Percentiles rank a stretch among this genome's conserved stretches.
These are phyloP conservation scores for Austroboletus eburneus DNA, from an alignment of 768 basidiomycete genomes.

Conservation along the genomic window DNA sequence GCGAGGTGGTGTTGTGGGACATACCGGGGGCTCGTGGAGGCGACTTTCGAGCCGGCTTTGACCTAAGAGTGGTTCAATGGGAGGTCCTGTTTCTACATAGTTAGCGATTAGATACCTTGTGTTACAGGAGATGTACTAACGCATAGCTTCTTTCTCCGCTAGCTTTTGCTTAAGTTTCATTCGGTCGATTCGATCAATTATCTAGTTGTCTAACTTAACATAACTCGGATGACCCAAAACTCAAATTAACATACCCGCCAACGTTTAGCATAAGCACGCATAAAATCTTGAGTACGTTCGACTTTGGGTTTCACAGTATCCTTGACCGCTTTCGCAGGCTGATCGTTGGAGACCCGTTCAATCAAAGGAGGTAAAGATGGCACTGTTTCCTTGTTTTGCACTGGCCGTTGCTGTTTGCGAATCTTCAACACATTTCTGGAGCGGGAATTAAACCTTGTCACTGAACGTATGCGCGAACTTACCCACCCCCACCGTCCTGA, in stretches of 20 bases:
- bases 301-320: constrained; percentile 4
- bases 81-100: constrained; percentile 5
- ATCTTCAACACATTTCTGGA: constrained; percentile 45
- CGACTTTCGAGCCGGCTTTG: neutral
- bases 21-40: neutral
- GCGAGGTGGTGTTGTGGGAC: constrained; percentile 1
- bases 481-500: constrained; percentile 59
- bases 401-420: constrained; percentile 32
- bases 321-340: neutral
- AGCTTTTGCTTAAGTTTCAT: constrained; percentile 16
- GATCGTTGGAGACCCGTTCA: constrained; percentile 2
- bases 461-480: constrained; percentile 23
- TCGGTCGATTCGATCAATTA: constrained; percentile 4
- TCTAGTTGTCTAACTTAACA: constrained; percentile 11
- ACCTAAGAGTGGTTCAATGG: neutral
- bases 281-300: constrained; percentile 7
- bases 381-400: constrained; percentile 5
- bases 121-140: constrained; percentile 10
- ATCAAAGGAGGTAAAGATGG: neutral
- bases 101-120: neutral
- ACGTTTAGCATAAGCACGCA: constrained; percentile 20
- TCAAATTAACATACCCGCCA: constrained; percentile 20
- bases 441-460: neutral
- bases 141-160: constrained; percentile 1
- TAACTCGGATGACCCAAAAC: neutral